Evolutionary conservation across 345 rosid species (phyloP).

Genomic region (Hypericum perforatum): DNA sequence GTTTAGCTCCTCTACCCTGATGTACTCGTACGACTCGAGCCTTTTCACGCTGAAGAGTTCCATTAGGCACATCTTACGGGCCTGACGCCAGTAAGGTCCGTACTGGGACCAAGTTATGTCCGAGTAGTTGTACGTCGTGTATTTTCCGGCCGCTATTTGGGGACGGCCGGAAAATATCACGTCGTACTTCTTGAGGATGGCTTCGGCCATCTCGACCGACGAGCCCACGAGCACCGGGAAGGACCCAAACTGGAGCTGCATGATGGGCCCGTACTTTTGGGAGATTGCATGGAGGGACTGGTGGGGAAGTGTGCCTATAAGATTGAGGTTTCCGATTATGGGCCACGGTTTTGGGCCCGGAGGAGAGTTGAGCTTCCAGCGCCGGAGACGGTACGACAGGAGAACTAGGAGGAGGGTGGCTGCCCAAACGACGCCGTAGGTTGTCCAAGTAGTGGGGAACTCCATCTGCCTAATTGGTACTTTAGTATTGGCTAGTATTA

Average conservation of each 20-base stretch:
- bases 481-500: too few species aligned
- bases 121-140: constrained; percentile 21
- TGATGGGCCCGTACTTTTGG: constrained; percentile 21
- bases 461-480: too few species aligned
- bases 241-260: constrained; percentile 29
- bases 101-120: constrained; percentile 23
- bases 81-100: constrained; percentile 30
- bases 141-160: constrained; percentile 19
- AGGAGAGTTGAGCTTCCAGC: constrained; percentile 8
- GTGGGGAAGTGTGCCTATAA: constrained; percentile 29
- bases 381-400: constrained; percentile 6
- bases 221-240: constrained; percentile 18
- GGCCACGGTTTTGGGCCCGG: constrained; percentile 34
- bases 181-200: constrained; percentile 22
- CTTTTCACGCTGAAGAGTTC: constrained; percentile 20
- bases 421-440: too few species aligned
- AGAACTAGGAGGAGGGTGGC: too few species aligned
- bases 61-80: constrained; percentile 17
- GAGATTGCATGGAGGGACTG: constrained; percentile 22
- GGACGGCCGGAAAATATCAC: constrained; percentile 19
- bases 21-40: constrained; percentile 17
- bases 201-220: constrained; percentile 20
- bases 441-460: too few species aligned
- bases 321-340: constrained; percentile 28
- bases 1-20: constrained; percentile 20